Percentiles rank a stretch among this genome's conserved stretches.
phyloP scores from a whole-genome alignment of 2,329 filamentous ascomycete genomes.

The Diaporthe velutina region DNA sequence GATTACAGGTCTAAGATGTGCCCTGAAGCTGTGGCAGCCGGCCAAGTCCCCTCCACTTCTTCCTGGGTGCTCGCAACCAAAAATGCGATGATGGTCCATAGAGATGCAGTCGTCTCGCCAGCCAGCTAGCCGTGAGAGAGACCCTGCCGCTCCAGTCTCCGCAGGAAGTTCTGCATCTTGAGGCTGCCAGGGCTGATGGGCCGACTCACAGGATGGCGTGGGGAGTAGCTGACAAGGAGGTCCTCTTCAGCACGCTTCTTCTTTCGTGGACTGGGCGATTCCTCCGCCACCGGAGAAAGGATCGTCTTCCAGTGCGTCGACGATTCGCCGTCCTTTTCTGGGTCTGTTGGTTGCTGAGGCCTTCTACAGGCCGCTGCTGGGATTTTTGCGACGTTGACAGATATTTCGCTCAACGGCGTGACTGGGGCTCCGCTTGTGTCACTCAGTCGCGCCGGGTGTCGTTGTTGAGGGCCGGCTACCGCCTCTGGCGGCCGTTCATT shows the following conservation, averaged over 20 bases:
- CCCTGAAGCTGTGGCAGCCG: conserved; percentile 8
- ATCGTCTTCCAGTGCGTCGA: conserved; percentile 32
- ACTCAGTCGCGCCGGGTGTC: neutral
- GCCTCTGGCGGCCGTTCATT: conserved; percentile 33
- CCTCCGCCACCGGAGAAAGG: conserved; percentile 39
- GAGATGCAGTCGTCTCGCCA: conserved; percentile 23
- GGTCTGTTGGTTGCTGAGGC: conserved; percentile 20
- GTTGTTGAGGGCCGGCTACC: conserved; percentile 12
- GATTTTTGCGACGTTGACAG: conserved; percentile 38
- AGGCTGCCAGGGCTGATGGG: conserved; percentile 38
- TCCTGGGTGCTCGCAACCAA: conserved; percentile 18
- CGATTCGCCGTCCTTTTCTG: conserved; percentile 7
- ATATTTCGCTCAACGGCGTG: conserved; percentile 38
- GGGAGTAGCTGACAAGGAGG: conserved; percentile 14
- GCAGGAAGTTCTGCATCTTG: conserved; percentile 39
- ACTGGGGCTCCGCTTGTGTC: neutral
- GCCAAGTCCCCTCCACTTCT: neutral
- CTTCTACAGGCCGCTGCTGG: conserved; percentile 24
- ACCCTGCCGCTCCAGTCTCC: conserved; percentile 37
- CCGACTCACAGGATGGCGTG: neutral
- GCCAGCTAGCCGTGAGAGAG: conserved; percentile 38
- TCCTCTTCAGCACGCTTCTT: conserved; percentile 21
- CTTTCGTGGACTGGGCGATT: conserved; percentile 35
- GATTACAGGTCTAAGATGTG: conserved; percentile 31
- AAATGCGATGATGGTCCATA: conserved; percentile 25